Evolutionary conservation across 352 stramenopile species (phyloP).

Genomic region (Pythium rishiriense): DNA sequence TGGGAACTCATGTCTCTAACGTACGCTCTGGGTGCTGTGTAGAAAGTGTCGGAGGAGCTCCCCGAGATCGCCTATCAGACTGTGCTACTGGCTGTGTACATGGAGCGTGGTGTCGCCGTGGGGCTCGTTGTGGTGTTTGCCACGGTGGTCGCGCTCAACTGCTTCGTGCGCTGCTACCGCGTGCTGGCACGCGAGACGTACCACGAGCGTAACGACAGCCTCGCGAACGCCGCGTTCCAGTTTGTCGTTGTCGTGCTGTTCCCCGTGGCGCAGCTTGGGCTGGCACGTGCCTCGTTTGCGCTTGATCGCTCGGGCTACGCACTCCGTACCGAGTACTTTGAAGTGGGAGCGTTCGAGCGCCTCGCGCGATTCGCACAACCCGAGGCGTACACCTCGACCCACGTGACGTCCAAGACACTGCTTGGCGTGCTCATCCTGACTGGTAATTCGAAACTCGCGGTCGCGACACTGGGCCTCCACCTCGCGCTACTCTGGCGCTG

Average conservation of each 20-base stretch:
- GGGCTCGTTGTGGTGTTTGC: constrained; percentile 9
- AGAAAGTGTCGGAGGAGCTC: constrained; percentile 27
- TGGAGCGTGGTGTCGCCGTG: not conserved
- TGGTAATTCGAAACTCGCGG: not conserved
- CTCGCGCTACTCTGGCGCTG: constrained; percentile 17
- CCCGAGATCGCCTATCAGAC: constrained; percentile 28
- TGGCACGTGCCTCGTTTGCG: not conserved
- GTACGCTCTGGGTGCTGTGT: not conserved
- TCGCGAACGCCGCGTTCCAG: constrained; percentile 21
- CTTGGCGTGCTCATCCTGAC: constrained; percentile 8
- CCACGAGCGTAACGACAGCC: constrained; percentile 26
- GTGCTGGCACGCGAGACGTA: constrained; percentile 13
- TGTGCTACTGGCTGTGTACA: constrained; percentile 18
- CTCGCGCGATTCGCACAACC: constrained; percentile 19
- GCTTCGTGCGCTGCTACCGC: constrained; percentile 21
- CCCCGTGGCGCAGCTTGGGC: constrained; percentile 7
- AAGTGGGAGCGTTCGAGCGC: constrained; percentile 15
- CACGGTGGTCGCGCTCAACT: constrained; percentile 6
- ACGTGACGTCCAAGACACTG: constrained; percentile 1
- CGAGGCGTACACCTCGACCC: not conserved
- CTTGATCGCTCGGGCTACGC: constrained; percentile 9
- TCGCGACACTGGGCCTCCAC: constrained; percentile 9
- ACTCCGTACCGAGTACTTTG: constrained; percentile 7
- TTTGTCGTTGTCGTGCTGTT: constrained; percentile 19
- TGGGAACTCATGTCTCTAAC: not conserved